These are phyloP conservation scores for Paracoccidioides lutzii DNA, from an alignment of 2,329 filamentous ascomycete genomes.

Conservation along the genomic window DNA sequence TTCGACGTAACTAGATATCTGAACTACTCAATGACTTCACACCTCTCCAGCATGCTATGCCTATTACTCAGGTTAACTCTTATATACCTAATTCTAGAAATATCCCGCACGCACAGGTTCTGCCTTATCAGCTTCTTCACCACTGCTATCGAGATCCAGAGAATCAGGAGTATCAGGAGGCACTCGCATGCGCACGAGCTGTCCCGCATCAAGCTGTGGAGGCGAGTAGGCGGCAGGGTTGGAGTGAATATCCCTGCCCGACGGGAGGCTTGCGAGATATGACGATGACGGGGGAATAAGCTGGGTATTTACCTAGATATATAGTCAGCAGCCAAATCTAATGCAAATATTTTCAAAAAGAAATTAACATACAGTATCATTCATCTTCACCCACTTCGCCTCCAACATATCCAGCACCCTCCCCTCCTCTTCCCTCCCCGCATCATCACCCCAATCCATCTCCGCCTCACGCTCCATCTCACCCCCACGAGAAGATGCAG, in stretches of 20 bases:
- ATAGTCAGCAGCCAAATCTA: background rate
- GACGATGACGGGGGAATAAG: conserved; percentile 57
- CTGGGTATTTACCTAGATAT: conserved; percentile 61
- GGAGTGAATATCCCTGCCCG: conserved; percentile 69
- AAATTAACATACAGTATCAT: conserved; percentile 60
- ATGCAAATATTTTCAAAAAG: background rate
- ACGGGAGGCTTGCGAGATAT: conserved; percentile 67
- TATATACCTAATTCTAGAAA: background rate
- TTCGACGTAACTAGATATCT: background rate
- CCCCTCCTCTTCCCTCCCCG: conserved; percentile 70
- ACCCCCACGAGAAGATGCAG: conserved; percentile 21
- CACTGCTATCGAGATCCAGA: conserved; percentile 4
- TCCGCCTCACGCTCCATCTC: background rate
- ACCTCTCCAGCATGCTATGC: too few relatives aligned
- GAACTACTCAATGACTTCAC: too few relatives aligned
- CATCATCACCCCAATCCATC: conserved; percentile 42
- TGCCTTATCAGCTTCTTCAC: conserved; percentile 1
- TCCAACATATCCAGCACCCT: conserved; percentile 78
- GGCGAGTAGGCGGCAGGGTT: conserved; percentile 54
- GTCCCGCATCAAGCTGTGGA: conserved; percentile 50
- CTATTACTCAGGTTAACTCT: background rate
- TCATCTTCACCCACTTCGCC: conserved; percentile 80
- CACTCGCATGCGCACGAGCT: conserved; percentile 34
- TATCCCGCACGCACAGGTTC: conserved; percentile 1
- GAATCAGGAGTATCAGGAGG: conserved; percentile 6